Base-by-base conservation (phyloP, 2,329 filamentous ascomycete genomes). In the Apiospora saccharicola region DNA sequence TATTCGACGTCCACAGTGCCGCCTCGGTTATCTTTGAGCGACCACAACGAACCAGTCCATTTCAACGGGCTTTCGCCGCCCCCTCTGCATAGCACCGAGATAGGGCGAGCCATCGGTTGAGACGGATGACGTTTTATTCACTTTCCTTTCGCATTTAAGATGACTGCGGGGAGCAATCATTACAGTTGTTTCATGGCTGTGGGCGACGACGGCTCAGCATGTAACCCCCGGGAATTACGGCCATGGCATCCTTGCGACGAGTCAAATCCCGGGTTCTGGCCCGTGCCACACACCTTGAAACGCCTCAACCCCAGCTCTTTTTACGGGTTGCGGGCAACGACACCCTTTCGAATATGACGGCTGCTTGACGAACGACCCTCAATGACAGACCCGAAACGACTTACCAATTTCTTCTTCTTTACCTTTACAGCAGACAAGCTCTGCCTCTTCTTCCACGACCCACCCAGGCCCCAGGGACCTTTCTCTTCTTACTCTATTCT, bases 71-170 rank as follows among this genome's bases (percentile, higher is more conserved):
- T 89, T 6, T 87, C 87, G 26, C 86, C 88, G 2, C 84, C 86
- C 12, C 86, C 87, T 16, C 78, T 84, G 41, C 79, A 87, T 69
- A 83, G 82, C 71, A 76, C 74, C 22, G 80, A 86, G 67, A 90
- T 89, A 79, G 88, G 88, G 7, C 83, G 85, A 41, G 88, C 88
- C 3, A 85, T 90, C 70, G 87, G 87, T n/a, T 90, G 82, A 87
- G 57, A 22, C 41, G 57, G 19, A 22, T 64, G 51, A 16, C 51
- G 24, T 34, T 64, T 34, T 24, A 37, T 16, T 10, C 57, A 24
- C 6, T 41, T 14, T 49, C 26, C 44, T 37, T 37, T 22, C 16
- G 67, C 44, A 69, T 69, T n/a, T 69, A 14, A 37, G 44, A 69
- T 37, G 37, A 69, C 19, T 49, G 67, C 67, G 67, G 44, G 44